Evolutionary conservation across 2,329 filamentous ascomycete genomes (phyloP), one percentile per base, ranked within the genome.

Genomic region (Epichloe gansuensis): DNA sequence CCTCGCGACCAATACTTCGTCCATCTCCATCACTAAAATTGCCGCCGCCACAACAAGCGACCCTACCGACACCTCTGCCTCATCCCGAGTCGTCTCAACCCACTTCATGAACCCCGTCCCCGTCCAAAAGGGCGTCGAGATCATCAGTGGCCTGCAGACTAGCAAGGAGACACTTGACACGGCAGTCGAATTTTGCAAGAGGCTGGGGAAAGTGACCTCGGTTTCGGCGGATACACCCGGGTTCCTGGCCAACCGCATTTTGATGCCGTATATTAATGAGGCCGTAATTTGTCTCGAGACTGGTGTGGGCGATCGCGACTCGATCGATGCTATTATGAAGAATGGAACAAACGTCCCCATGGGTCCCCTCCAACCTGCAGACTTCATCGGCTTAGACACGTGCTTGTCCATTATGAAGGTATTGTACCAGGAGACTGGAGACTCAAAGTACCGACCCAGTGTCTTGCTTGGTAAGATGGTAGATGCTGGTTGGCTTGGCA

Each of bases 31-130:
- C 67, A 98, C 93, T 43, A 86, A 85, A 64, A 96, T 98, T 62
- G 93, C 93, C 21, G 90, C 93, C 3, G 81, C 90, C 9, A 91
- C 91, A 1, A 85, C 82, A 27, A 74, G 75, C 52, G 81, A 95
- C 64, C 85, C 89, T 1, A 91, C 74, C 17, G 87, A 95, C 63
- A 82, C 87, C 25, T 84, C 83, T 43, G 86, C 84, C 41, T 85
- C 88, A 43, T 91, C 89, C 5, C 85, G 93, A 47, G 93, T 98
- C 9, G 82, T 98, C 51, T 89, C 88, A 49, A 97, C 93, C 15
- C 93, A 98, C 69, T 98, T 98, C 71, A 98, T 98, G 93, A 98
- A 98, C 74, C 93, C 93, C 0, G 93, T 98, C 0, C 93, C 93
- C 2, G 73, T 98, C 35, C 93, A 97, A 66, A 95, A 95, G 70